Percentiles rank a stretch among this genome's conserved stretches.
These are phyloP conservation scores for Picea glauca DNA, from an alignment of 75 land plant species.

Conservation along the genomic window DNA sequence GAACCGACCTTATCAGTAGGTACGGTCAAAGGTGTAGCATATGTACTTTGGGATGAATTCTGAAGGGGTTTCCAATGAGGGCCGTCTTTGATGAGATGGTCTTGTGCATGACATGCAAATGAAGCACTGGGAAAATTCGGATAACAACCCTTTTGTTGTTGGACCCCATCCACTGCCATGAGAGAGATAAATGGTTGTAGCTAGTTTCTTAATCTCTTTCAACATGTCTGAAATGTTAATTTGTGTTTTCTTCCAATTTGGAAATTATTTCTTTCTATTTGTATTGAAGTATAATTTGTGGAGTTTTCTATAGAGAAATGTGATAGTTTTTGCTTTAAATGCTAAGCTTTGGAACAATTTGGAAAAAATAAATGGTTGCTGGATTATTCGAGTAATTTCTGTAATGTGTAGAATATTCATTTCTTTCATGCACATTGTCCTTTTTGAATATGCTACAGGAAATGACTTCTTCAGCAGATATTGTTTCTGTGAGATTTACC, in stretches of 20 bases:
- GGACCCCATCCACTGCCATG: too few species aligned
- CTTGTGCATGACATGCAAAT: too few species aligned
- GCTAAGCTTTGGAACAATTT: neutral
- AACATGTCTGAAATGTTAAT: neutral
- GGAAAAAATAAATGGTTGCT: neutral
- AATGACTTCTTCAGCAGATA: slow-evolving; percentile 93
- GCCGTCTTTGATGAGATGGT: too few species aligned
- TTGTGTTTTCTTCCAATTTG: neutral
- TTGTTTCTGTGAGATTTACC: slow-evolving; percentile 71
- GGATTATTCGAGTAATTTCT: neutral
- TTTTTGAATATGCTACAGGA: slow-evolving; percentile 41
- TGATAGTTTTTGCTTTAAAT: neutral
- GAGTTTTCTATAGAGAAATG: neutral
- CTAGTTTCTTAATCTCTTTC: neutral
- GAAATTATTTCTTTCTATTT: neutral
- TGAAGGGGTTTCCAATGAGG: too few species aligned
- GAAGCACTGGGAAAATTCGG: too few species aligned
- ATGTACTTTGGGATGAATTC: too few species aligned
- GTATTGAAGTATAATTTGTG: neutral
- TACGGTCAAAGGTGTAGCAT: too few species aligned
- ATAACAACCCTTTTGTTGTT: neutral
- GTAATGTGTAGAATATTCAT: neutral
- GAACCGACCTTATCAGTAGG: too few species aligned
- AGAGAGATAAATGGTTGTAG: too few species aligned
- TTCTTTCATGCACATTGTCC: neutral